Conservation (phyloP, 1,284 basidiomycete genomes). For the Ustilago tritici region DNA sequence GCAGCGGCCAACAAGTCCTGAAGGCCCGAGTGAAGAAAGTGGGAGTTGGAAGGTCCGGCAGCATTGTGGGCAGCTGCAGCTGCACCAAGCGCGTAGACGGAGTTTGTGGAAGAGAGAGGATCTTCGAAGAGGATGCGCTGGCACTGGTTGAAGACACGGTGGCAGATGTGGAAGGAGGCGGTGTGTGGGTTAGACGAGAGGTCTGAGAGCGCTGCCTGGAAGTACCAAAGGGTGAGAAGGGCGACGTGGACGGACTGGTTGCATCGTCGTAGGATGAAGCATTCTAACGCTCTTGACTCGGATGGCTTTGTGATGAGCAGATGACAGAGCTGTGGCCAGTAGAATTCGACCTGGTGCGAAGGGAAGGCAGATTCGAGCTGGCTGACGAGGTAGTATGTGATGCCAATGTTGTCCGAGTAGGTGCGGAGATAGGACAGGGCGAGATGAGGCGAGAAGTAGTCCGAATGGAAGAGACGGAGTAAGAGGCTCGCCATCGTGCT, state of each 20-base stretch:
- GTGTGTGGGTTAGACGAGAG: constrained; percentile 74
- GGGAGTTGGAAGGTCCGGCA: constrained; percentile 34
- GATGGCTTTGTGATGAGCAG: constrained; percentile 65
- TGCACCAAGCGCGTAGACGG: constrained; percentile 34
- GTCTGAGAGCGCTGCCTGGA: constrained; percentile 67
- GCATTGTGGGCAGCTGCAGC: constrained; percentile 20
- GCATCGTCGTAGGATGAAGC: constrained; percentile 64
- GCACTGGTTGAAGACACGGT: constrained; percentile 89
- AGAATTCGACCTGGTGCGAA: constrained; percentile 64
- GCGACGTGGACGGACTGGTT: constrained; percentile 66
- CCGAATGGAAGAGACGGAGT: constrained; percentile 67
- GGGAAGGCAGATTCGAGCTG: constrained; percentile 61
- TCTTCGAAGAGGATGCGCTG: constrained; percentile 98
- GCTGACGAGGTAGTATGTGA: constrained; percentile 67
- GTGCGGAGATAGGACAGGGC: constrained; percentile 67
- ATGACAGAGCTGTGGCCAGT: constrained; percentile 69
- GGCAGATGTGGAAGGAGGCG: constrained; percentile 88
- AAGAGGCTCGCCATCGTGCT: constrained; percentile 63
- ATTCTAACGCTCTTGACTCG: constrained; percentile 65
- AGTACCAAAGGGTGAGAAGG: constrained; percentile 67
- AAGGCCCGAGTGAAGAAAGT: constrained; percentile 27
- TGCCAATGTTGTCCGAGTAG: constrained; percentile 68
- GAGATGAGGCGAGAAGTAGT: constrained; percentile 68
- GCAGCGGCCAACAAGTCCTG: constrained; percentile 64
- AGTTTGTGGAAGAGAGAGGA: constrained; percentile 63